Conservation (phyloP, 768 basidiomycete genomes). For the Multifurca ochricompacta region DNA sequence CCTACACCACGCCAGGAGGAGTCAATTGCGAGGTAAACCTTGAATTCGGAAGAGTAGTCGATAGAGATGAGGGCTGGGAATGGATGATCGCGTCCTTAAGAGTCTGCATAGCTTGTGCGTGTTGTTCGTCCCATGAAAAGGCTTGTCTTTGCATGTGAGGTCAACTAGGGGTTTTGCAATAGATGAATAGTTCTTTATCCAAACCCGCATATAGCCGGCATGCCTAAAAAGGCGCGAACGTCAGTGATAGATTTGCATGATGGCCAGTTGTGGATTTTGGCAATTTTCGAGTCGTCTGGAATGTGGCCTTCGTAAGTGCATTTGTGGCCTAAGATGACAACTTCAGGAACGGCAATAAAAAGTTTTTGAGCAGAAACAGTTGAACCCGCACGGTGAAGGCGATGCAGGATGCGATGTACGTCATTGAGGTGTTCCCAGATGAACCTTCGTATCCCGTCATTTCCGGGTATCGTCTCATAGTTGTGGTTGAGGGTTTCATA, state of each 20-base stretch:
- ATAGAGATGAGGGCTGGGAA: constrained; percentile 20
- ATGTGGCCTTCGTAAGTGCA: constrained; percentile 31
- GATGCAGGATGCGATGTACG: neutral
- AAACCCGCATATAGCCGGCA: constrained; percentile 18
- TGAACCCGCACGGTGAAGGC: neutral
- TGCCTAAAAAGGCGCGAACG: constrained; percentile 25
- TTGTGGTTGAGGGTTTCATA: no score
- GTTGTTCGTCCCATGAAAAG: neutral
- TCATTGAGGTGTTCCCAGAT: no score
- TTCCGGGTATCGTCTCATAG: no score
- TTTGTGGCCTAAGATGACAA: constrained; percentile 28
- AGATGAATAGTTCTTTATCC: constrained; percentile 23
- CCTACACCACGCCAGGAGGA: constrained; percentile 24
- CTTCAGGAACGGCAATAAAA: no score
- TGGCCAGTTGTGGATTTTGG: constrained; percentile 25
- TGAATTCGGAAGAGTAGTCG: constrained; percentile 18
- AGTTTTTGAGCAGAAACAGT: no score
- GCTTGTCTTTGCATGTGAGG: constrained; percentile 21
- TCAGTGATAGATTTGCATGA: constrained; percentile 18
- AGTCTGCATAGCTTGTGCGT: neutral
- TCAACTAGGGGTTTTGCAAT: constrained; percentile 14
- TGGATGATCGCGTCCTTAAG: neutral
- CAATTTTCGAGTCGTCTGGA: no score
- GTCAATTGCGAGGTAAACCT: constrained; percentile 25
- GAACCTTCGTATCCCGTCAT: no score